Conservation (phyloP, 2,329 filamentous ascomycete species). For the Exophiala oligosperma region DNA sequence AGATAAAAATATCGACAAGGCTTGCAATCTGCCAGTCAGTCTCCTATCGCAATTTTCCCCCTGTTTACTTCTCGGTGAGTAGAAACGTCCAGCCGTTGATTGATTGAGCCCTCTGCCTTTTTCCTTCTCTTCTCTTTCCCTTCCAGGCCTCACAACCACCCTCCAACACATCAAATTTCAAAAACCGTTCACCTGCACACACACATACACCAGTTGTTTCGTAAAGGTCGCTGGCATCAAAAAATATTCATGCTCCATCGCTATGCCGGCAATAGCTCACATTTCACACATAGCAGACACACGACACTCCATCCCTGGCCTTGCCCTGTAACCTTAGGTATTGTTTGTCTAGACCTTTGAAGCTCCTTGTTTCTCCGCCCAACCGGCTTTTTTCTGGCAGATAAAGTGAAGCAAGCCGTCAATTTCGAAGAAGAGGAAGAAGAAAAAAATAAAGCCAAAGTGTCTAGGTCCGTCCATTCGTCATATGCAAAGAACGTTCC, state of each 20-base stretch:
- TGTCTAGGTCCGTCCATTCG: conserved; percentile 22
- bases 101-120: no score
- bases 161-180: no score
- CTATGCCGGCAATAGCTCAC: conserved; percentile 26
- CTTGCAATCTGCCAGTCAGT: no score
- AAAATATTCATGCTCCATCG: conserved; percentile 12
- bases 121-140: no score
- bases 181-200: no score
- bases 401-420: not conserved
- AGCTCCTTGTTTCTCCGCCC: conserved; percentile 16
- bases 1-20: no score
- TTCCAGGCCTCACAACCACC: no score
- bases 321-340: conserved; percentile 11
- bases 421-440: conserved; percentile 11
- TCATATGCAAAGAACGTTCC: conserved; percentile 28
- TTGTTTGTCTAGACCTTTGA: conserved; percentile 24
- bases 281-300: conserved; percentile 12
- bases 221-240: no score
- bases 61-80: no score
- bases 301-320: conserved; percentile 5
- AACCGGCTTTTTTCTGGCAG: not conserved
- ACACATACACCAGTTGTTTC: no score
- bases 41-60: no score
- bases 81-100: no score
- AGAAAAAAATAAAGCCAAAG: conserved; percentile 21